Conservation (phyloP, 2,329 filamentous ascomycete genomes). For the Purpureocillium lavendulum region DNA sequence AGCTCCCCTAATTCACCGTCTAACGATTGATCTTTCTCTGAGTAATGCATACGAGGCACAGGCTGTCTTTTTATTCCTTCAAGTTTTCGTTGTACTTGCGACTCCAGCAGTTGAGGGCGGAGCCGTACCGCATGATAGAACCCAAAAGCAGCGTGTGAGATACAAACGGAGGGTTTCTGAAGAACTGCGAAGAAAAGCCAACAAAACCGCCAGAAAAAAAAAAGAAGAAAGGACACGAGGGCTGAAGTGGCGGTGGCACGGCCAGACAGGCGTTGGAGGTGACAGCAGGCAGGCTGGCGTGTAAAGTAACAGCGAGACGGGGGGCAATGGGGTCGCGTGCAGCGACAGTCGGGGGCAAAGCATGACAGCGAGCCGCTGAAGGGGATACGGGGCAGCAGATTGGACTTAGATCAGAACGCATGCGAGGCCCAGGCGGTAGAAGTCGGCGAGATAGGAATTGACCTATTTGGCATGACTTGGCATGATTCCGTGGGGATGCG, state of each 20-base stretch:
- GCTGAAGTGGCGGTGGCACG: too few relatives aligned
- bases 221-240: not conserved
- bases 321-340: not conserved
- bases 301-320: not conserved
- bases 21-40: slow-evolving; percentile 28
- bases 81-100: slow-evolving; percentile 6
- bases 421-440: too few relatives aligned
- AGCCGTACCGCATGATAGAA: slow-evolving; percentile 1
- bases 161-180: not conserved
- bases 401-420: slow-evolving; percentile 1
- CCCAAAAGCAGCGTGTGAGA: slow-evolving; percentile 2
- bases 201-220: not conserved
- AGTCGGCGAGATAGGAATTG: too few relatives aligned
- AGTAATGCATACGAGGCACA: slow-evolving; percentile 24
- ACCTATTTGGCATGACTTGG: too few relatives aligned
- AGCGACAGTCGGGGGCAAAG: too few relatives aligned
- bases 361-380: too few relatives aligned
- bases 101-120: not conserved
- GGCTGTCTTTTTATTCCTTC: slow-evolving; percentile 18
- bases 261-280: not conserved
- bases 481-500: too few relatives aligned
- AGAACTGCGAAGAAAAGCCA: not conserved
- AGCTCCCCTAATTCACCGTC: slow-evolving; percentile 36
- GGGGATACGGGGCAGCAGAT: not conserved
- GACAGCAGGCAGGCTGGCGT: not conserved